A percentile compares a stretch with the other conserved stretches of the same genome.
These are phyloP conservation scores for Chlamydomonas reinhardtii DNA, from an alignment of 163 green algal genomes.

Conservation along the genomic window DNA sequence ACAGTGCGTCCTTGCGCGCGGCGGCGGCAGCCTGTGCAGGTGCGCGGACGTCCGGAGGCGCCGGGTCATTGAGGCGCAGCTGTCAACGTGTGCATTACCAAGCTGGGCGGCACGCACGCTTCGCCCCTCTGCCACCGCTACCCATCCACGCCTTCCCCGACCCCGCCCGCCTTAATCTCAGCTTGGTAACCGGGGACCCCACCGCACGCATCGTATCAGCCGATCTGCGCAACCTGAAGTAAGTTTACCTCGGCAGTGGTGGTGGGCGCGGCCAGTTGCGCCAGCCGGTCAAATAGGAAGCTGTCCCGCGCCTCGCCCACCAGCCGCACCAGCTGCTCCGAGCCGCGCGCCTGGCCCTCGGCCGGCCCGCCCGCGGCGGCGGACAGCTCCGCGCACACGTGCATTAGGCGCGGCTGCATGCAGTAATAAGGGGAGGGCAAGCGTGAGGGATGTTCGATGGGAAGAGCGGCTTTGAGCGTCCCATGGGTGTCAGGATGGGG, in stretches of 20 bases:
- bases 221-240: no score
- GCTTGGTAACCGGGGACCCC: no score
- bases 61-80: background rate
- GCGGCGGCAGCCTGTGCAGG: background rate
- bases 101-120: no score
- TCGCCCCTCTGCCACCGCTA: no score
- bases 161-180: no score
- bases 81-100: background rate
- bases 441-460: no score
- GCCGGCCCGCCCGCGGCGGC: background rate
- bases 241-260: background rate
- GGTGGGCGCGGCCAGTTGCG: background rate
- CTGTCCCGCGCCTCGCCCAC: constrained; percentile 2
- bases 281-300: constrained; percentile 38
- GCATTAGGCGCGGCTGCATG: background rate
- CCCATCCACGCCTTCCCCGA: background rate
- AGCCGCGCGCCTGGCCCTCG: background rate
- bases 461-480: no score
- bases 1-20: constrained; percentile 34
- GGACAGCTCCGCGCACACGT: background rate
- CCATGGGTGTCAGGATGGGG: no score
- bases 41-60: background rate
- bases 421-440: no score
- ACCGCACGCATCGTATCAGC: no score
- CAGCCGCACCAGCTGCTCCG: constrained; percentile 26